These are phyloP conservation scores for Picea mariana DNA, from an alignment of 83 land plant species.

Conservation along the genomic window DNA sequence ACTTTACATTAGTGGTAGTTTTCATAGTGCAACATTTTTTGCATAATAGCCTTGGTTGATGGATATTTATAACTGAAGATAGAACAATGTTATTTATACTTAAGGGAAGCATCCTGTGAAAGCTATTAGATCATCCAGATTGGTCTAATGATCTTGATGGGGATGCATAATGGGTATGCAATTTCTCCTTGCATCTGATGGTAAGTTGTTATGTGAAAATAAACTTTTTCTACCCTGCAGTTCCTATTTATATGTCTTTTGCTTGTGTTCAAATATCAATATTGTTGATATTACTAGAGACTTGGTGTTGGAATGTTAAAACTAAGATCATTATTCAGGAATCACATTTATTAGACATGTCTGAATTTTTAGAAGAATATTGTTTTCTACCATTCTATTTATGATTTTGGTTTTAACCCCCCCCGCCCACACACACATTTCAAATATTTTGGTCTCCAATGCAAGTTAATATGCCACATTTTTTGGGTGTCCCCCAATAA, in stretches of 20 bases:
- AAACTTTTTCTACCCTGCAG: too few species aligned
- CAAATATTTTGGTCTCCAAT: too few species aligned
- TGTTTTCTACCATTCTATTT: not conserved
- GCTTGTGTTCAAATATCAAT: not conserved
- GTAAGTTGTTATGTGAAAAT: not conserved
- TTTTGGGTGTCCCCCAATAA: too few species aligned
- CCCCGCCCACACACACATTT: too few species aligned
- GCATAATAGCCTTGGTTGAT: not conserved
- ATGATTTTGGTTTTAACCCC: not conserved
- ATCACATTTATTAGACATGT: not conserved
- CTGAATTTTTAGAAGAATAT: not conserved
- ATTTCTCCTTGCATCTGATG: not conserved
- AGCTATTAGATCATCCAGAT: not conserved
- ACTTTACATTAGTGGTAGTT: not conserved
- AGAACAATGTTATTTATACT: too few species aligned
- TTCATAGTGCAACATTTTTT: conserved; percentile 3
- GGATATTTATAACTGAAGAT: not conserved
- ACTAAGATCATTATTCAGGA: not conserved
- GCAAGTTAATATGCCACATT: too few species aligned
- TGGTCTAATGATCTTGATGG: not conserved
- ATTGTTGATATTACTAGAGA: not conserved
- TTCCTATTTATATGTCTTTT: not conserved
- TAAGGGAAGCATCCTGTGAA: not conserved
- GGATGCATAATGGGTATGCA: not conserved
- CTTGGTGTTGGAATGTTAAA: not conserved